Base-by-base conservation (phyloP, 2,329 filamentous ascomycete genomes). In the Epichloe brachyelytri region DNA sequence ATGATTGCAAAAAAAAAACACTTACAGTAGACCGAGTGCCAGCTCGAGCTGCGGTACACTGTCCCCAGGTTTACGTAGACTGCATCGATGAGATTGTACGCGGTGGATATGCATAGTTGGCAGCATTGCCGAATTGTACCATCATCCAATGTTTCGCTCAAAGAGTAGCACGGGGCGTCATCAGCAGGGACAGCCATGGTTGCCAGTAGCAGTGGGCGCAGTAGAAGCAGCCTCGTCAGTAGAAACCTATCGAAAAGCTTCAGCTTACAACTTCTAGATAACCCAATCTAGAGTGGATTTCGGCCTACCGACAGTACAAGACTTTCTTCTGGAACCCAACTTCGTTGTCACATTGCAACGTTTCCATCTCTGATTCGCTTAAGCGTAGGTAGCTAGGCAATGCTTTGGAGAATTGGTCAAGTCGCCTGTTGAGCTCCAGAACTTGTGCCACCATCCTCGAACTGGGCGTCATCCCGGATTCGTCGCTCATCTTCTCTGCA, bases 11-110 rank as follows among this genome's bases (percentile, higher is more conserved):
- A 26, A 26, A 26, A 22, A 26, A 26, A 30, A 39, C 19, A 39
- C 48, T 45, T 19, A 50, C 48, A 50, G 38, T 50, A 50, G 14
- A 50, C 48, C 3, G 48, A 45, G 36, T 50, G 48, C 48, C 48
- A 50, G 48, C 48, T 38, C 38, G 48, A 50, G 15, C 48, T 50
- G 20, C 41, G 43, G 22, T 50, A 39, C 34, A 30, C 15, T 5
- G 41, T 50, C 19, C 41, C 48, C 41, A 50, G 8, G 20, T 45
- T 50, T n/a, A 39, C 33, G 19, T 50, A 39, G 12, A 50, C 22
- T 20, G 20, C 39, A 14, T 50, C 41, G 12, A 50, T 50, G 40
- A 50, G 48, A 20, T 45, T 44, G 36, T 50, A 50, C 5, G 48
- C 48, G 4, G 48, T 50, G 26, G 10, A 17, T 14, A 50, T 45